Evolutionary conservation across 345 rosid genomes (phyloP).

Genomic region (Reutealis trisperma): DNA sequence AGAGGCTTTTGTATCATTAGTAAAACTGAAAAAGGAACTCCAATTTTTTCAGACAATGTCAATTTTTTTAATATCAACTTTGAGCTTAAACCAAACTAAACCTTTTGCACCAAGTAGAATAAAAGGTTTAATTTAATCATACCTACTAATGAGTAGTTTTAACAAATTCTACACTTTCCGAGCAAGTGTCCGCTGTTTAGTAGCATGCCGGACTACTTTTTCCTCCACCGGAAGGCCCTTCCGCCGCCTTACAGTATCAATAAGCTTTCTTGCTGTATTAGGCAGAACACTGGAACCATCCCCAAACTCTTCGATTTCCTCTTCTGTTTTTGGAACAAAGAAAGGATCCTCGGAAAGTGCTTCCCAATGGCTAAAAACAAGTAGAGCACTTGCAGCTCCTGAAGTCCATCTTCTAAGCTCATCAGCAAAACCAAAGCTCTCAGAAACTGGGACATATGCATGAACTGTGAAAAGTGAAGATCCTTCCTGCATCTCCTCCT

Average conservation of each 20-base stretch:
- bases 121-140: background rate
- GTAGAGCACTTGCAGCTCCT: conserved; percentile 86
- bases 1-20: background rate
- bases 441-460: conserved; percentile 80
- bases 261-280: conserved; percentile 82
- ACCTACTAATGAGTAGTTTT: background rate
- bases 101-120: background rate
- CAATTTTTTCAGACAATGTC: too few species aligned
- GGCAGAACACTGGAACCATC: conserved; percentile 87
- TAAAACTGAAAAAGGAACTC: background rate
- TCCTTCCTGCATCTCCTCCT: conserved; percentile 96
- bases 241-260: conserved; percentile 67
- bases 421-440: conserved; percentile 88
- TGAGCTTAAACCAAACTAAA: background rate
- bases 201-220: conserved; percentile 81
- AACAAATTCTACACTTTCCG: conserved; percentile 53
- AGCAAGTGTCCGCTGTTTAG: conserved; percentile 83
- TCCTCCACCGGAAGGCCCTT: conserved; percentile 89
- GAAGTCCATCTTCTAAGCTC: conserved; percentile 83
- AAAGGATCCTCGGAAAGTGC: conserved; percentile 84
- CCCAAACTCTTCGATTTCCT: conserved; percentile 86
- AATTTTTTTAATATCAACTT: too few species aligned
- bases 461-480: conserved; percentile 75
- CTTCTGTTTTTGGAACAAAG: conserved; percentile 85
- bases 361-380: conserved; percentile 92